Evolutionary conservation across 2,329 filamentous ascomycete species (phyloP).

Genomic region (Phialophora tarda): DNA sequence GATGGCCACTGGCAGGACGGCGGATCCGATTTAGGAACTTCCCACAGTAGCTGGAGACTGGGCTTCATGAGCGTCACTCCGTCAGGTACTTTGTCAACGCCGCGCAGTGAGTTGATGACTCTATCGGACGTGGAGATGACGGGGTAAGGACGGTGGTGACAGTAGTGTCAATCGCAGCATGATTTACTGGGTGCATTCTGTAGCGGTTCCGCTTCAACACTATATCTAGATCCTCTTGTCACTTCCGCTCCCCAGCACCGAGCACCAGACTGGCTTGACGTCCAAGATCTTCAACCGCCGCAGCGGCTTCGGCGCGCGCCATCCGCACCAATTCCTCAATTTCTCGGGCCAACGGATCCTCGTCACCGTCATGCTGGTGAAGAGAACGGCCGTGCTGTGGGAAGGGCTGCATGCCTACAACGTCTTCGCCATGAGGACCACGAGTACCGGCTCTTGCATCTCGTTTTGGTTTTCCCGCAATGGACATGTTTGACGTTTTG

Average conservation of each 20-base stretch:
- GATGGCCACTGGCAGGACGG: neutral
- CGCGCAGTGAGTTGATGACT: neutral
- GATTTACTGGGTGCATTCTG: neutral
- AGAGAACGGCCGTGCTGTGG: neutral
- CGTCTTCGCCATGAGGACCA: neutral
- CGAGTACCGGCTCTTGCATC: neutral
- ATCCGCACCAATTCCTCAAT: neutral
- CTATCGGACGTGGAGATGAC: constrained; percentile 1
- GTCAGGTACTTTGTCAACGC: neutral
- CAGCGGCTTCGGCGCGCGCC: neutral
- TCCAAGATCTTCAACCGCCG: neutral
- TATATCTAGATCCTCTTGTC: neutral
- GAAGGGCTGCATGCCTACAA: neutral
- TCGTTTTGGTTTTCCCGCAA: neutral
- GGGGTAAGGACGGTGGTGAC: neutral
- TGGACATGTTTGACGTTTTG: constrained; percentile 3
- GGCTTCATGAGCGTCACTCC: neutral
- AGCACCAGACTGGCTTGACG: neutral
- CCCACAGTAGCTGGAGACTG: neutral
- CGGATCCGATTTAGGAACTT: neutral
- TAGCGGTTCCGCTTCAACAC: neutral
- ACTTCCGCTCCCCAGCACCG: neutral
- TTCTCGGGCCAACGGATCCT: neutral
- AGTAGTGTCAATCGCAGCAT: neutral
- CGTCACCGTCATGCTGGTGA: neutral